Percentiles rank a stretch among this genome's conserved stretches.
Evolutionary conservation across 192 early-diverging fungal genomes (phyloP).

Genomic region (Mortierella alpina): DNA sequence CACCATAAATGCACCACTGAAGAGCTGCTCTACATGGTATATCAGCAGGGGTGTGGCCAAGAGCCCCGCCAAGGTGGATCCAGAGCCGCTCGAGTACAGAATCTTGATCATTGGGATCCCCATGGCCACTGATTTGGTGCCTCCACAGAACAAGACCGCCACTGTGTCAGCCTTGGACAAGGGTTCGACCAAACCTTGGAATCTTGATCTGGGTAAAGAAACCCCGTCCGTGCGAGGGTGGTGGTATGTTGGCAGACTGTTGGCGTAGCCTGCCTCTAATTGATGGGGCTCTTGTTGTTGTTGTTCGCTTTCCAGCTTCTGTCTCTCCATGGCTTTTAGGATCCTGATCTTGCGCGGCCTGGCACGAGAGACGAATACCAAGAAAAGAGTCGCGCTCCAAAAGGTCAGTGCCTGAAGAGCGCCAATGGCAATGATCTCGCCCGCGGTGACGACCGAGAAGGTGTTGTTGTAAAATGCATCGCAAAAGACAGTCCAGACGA

Average conservation of each 20-base stretch:
- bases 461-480: constrained; percentile 72
- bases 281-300: constrained; percentile 10
- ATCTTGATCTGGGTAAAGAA: constrained; percentile 6
- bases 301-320: constrained; percentile 15
- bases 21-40: constrained; percentile 79
- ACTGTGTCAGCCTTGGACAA: constrained; percentile 66
- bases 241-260: neutral
- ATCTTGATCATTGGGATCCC: constrained; percentile 82
- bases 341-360: constrained; percentile 54
- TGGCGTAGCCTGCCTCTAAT: constrained; percentile 26
- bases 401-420: constrained; percentile 64
- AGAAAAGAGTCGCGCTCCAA: constrained; percentile 60
- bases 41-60: constrained; percentile 73
- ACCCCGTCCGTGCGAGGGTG: constrained; percentile 8
- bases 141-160: constrained; percentile 76
- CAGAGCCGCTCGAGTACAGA: constrained; percentile 63
- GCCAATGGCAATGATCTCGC: constrained; percentile 65
- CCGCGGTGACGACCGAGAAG: constrained; percentile 58
- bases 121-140: constrained; percentile 81
- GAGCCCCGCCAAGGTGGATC: constrained; percentile 61
- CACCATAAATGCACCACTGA: constrained; percentile 71
- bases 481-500: constrained; percentile 80
- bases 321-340: constrained; percentile 34
- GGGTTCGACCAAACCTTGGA: constrained; percentile 33
- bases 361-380: constrained; percentile 56